Evolutionary conservation across 371 early-diverging fungal species (phyloP), one percentile per base, ranked within the genome.

Genomic region (Batkoa obscura): DNA sequence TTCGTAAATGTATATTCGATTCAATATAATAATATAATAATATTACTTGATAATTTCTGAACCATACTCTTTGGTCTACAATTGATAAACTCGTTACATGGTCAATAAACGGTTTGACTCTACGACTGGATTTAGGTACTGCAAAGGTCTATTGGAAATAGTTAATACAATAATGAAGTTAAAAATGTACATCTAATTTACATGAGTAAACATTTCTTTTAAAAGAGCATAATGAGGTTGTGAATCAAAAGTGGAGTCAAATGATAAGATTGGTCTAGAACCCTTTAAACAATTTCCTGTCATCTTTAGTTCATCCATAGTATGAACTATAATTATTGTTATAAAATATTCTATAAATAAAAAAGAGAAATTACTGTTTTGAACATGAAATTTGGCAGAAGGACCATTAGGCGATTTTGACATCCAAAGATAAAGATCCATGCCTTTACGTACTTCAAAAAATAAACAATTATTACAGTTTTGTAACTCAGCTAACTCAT

Each of bases 261-360:
- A 97, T 4, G 90, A 87, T 30, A 97, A 72, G 42, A 97, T 76
- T 15, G 90, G 93, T 51, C 98, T 83, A 23, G 93, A 92, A 8
- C 95, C 94, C 68, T 94, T 94, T 45, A 97, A 71, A 68, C 90
- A 91, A 73, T 97, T 97, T 61, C 98, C 98, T 0, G 90, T 92
- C 86, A 95, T 82, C 62, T 88, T 84, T 42, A 97, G 76, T 67
- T 97, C 98, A 62, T 94, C 91, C 92, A 95, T 90, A 13, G 98
- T 97, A 66, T 97, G 98, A 52, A 97, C 83, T 84, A 59, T 12
- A 23, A 23, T 23, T 23, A 31, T 31, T 9, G 41, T 48, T 15
- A 36, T 6, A 57, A 23, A 33, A 34, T 52, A 46, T 3, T 13
- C 13, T 3, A 9, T 55, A 55, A 12, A 45, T 23, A 39, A 30